Evolutionary conservation across 345 rosid genomes (phyloP).

Genomic region (Kernera saxatilis): DNA sequence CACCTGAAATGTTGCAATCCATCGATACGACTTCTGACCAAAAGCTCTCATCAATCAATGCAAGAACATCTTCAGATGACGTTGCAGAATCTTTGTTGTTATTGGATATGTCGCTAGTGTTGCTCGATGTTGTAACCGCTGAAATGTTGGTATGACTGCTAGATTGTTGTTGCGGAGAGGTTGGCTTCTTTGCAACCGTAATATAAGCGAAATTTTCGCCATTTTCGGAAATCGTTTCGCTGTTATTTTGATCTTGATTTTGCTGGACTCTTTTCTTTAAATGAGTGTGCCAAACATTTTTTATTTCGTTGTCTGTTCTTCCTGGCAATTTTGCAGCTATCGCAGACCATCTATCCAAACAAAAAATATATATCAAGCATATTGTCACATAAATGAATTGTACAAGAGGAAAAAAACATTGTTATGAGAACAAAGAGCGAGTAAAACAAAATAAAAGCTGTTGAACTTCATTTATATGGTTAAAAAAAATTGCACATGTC

Average conservation of each 20-base stretch:
- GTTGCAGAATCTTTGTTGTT: slow-evolving; percentile 24
- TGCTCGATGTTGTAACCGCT: slow-evolving; percentile 21
- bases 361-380: neutral
- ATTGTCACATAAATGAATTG: neutral
- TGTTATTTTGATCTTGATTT: neutral
- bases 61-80: slow-evolving; percentile 14
- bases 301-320: slow-evolving; percentile 52
- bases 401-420: too few species aligned
- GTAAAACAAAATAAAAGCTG: slow-evolving; percentile 13
- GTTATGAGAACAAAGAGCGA: neutral
- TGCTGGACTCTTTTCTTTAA: slow-evolving; percentile 33
- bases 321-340: slow-evolving; percentile 50
- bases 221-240: neutral
- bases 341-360: slow-evolving; percentile 39
- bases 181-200: neutral
- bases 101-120: slow-evolving; percentile 13
- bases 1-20: slow-evolving; percentile 9
- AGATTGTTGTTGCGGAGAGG: slow-evolving; percentile 24
- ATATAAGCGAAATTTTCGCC: neutral
- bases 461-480: neutral
- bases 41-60: slow-evolving; percentile 29
- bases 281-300: slow-evolving; percentile 45
- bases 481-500: slow-evolving; percentile 17
- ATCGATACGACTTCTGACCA: slow-evolving; percentile 27
- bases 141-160: slow-evolving; percentile 15